These are phyloP conservation scores for Boletus pseudo-olivaceus DNA, from an alignment of 768 basidiomycete genomes.

Conservation along the genomic window DNA sequence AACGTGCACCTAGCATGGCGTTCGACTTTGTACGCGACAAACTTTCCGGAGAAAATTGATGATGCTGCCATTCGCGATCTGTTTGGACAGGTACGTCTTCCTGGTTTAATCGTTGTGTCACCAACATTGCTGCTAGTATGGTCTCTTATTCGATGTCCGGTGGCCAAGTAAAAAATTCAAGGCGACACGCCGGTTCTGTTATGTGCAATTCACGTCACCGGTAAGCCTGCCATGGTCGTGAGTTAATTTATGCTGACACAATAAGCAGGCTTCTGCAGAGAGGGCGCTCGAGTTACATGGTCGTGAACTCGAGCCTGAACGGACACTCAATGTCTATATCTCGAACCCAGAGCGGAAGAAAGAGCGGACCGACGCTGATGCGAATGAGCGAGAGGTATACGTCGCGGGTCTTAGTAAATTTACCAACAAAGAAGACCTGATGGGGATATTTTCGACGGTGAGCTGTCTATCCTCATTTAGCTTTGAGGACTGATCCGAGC, in stretches of 20 bases:
- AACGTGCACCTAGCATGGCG: constrained; percentile 89
- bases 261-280: constrained; percentile 59
- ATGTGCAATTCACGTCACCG: constrained; percentile 85
- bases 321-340: constrained; percentile 71
- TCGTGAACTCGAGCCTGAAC: constrained; percentile 65
- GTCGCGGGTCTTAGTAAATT: constrained; percentile 82
- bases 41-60: constrained; percentile 85
- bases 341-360: constrained; percentile 91
- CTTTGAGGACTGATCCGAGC: constrained; percentile 2
- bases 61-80: constrained; percentile 71
- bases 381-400: constrained; percentile 81
- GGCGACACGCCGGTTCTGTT: constrained; percentile 86
- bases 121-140: constrained; percentile 55
- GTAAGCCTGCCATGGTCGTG: constrained; percentile 43
- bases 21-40: constrained; percentile 93
- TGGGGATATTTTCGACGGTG: constrained; percentile 75
- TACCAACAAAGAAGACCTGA: constrained; percentile 72
- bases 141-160: constrained; percentile 87
- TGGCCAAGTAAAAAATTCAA: constrained; percentile 99
- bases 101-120: not conserved
- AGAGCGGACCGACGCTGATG: constrained; percentile 83
- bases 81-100: constrained; percentile 64
- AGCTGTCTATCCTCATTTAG: constrained; percentile 22
- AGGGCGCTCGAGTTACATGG: constrained; percentile 78
- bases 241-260: not conserved